These are phyloP conservation scores for Luffa aegyptiaca DNA, from an alignment of 306 rosid genomes.

Conservation along the genomic window DNA sequence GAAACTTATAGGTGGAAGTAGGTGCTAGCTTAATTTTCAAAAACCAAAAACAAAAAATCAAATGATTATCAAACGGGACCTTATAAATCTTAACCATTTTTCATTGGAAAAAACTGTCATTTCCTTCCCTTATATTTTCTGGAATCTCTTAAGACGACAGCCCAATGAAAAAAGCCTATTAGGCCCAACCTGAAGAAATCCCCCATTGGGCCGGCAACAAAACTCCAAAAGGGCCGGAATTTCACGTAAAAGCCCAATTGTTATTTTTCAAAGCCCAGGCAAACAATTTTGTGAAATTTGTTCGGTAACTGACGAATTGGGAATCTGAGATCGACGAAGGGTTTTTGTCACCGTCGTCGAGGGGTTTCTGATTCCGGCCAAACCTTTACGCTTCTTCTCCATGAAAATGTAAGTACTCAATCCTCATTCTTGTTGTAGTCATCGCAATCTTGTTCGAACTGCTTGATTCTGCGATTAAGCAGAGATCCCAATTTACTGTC, in stretches of 20 bases:
- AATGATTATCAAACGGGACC: too few species aligned
- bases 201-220: neutral
- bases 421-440: neutral
- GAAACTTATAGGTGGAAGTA: too few species aligned
- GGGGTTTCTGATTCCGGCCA: neutral
- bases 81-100: too few species aligned
- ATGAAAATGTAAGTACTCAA: neutral
- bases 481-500: neutral
- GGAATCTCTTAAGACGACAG: too few species aligned
- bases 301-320: neutral
- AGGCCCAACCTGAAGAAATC: too few species aligned
- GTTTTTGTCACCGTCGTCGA: constrained; percentile 2
- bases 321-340: neutral
- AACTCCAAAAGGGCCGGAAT: neutral
- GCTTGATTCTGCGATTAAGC: neutral
- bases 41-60: too few species aligned
- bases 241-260: neutral
- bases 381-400: neutral
- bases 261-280: neutral
- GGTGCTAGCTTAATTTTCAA: too few species aligned
- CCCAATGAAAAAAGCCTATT: too few species aligned
- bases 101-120: too few species aligned
- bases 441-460: neutral
- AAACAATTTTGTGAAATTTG: neutral
- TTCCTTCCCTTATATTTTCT: too few species aligned